Evolutionary conservation across 805 yeast species (phyloP).

Genomic region (Lipomyces chichibuensis): DNA sequence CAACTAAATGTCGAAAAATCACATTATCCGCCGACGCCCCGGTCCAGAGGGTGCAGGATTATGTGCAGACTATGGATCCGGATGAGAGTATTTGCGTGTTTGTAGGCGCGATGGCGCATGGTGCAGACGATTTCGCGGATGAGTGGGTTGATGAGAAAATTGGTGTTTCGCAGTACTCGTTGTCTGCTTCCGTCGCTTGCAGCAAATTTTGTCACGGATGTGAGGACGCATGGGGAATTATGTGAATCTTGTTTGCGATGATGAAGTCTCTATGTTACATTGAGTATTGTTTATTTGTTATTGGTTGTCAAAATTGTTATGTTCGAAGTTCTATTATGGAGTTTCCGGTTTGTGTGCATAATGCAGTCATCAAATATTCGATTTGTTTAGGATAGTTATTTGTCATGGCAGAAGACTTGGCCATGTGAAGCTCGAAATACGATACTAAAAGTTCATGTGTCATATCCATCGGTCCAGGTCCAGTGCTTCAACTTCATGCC

Average conservation of each 20-base stretch:
- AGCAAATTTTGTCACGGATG: conserved; percentile 98
- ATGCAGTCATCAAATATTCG: neutral
- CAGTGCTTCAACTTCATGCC: conserved; percentile 18
- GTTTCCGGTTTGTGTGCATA: neutral
- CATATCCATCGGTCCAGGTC: no score
- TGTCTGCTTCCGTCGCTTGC: conserved; percentile 97
- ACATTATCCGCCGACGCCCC: conserved; percentile 90
- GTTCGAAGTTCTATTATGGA: neutral
- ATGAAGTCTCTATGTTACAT: neutral
- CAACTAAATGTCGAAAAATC: conserved; percentile 91
- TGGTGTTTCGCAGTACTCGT: conserved; percentile 92
- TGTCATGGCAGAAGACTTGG: neutral
- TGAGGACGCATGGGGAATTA: conserved; percentile 95
- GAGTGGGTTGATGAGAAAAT: conserved; percentile 95
- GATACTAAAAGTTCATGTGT: neutral
- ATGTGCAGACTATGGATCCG: conserved; percentile 72
- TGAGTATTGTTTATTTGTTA: neutral
- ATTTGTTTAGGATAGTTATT: neutral
- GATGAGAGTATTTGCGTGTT: conserved; percentile 97
- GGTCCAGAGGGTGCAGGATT: conserved; percentile 84
- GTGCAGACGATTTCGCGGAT: conserved; percentile 96
- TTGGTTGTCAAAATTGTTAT: neutral
- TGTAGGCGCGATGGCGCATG: conserved; percentile 99
- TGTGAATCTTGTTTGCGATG: conserved; percentile 38
- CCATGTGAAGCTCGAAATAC: neutral